phyloP scores from a whole-genome alignment of 495 filamentous ascomycete genomes.

The Chaetomium tenue region DNA sequence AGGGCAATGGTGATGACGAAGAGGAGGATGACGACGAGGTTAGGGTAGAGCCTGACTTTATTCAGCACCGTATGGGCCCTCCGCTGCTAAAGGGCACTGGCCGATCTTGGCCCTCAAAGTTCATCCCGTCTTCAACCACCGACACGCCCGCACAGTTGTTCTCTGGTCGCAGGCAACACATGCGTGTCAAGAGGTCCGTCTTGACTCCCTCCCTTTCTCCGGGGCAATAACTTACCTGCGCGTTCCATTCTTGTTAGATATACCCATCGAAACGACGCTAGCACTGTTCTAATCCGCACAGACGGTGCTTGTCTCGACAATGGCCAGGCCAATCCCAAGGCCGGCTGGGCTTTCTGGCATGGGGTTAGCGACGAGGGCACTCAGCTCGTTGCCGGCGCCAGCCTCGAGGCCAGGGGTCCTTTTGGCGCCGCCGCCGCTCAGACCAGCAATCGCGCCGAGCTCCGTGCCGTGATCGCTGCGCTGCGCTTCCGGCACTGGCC shows the following conservation, averaged over 20 bases:
- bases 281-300: slow-evolving; percentile 27
- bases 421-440: slow-evolving; percentile 33
- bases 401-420: slow-evolving; percentile 39
- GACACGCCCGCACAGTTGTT: slow-evolving; percentile 30
- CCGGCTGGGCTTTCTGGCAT: slow-evolving; percentile 39
- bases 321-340: slow-evolving; percentile 32
- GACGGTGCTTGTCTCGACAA: slow-evolving; percentile 44
- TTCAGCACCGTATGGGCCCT: background rate
- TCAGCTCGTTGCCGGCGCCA: slow-evolving; percentile 20
- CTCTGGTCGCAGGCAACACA: slow-evolving; percentile 16
- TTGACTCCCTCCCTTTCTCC: no score
- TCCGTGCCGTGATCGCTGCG: slow-evolving; percentile 44
- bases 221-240: background rate
- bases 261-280: slow-evolving; percentile 29
- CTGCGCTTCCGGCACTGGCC: slow-evolving; percentile 39
- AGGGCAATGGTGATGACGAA: slow-evolving; percentile 17
- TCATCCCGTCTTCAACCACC: slow-evolving; percentile 28
- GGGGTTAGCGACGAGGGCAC: slow-evolving; percentile 14
- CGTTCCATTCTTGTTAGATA: slow-evolving; percentile 27
- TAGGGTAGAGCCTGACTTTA: no score
- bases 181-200: background rate
- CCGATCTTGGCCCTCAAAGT: slow-evolving; percentile 32
- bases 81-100: slow-evolving; percentile 31
- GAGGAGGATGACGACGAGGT: background rate
- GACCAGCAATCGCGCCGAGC: slow-evolving; percentile 48